Conservation (phyloP, 208 protist genomes). For the Wallacemonas collosoma region DNA sequence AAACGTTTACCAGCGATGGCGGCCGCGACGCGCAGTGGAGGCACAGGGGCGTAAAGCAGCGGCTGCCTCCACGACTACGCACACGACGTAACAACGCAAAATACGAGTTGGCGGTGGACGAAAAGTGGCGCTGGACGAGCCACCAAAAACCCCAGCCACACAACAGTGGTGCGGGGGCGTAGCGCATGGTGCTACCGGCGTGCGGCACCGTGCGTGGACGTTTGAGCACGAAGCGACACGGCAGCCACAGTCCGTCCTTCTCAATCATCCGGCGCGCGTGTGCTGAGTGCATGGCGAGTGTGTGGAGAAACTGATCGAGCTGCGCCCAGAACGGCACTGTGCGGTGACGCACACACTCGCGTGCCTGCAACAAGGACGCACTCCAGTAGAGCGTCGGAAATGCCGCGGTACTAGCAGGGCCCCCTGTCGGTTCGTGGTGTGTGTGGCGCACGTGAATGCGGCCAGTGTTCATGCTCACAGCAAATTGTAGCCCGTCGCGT, state of each 20-base stretch:
- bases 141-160: constrained; percentile 68
- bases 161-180: constrained; percentile 2
- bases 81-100: constrained; percentile 25
- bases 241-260: constrained; percentile 29
- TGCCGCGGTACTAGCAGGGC: not conserved
- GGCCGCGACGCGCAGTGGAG: constrained; percentile 29
- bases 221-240: constrained; percentile 22
- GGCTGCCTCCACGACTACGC: no score
- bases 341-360: constrained; percentile 35
- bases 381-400: constrained; percentile 32
- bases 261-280: constrained; percentile 34
- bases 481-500: constrained; percentile 25
- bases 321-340: constrained; percentile 50
- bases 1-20: constrained; percentile 19
- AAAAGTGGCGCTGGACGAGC: constrained; percentile 38
- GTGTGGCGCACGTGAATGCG: constrained; percentile 55
- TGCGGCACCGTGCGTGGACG: not conserved
- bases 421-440: no score
- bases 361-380: constrained; percentile 49
- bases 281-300: constrained; percentile 31
- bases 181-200: constrained; percentile 23
- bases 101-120: constrained; percentile 29
- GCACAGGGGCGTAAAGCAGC: constrained; percentile 24
- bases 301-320: constrained; percentile 54
- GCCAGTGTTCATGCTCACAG: constrained; percentile 65